phyloP scores from a whole-genome alignment of 163 green algal species.

The Chloromonas sp. region DNA sequence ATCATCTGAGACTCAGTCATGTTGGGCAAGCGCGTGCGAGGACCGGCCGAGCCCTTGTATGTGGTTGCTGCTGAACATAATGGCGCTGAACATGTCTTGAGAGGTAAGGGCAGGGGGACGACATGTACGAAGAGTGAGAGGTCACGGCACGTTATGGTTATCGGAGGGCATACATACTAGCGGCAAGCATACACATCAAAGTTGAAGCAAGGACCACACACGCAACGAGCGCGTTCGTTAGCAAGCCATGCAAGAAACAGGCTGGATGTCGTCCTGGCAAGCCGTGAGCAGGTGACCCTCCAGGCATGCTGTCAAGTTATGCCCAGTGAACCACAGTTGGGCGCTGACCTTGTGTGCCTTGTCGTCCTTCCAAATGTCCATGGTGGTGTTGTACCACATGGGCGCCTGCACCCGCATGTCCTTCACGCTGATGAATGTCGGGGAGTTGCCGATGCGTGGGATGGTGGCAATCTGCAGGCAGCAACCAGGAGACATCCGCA shows the following conservation, averaged over 20 bases:
- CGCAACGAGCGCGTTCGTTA: no score
- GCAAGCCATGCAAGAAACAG: no score
- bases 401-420: constrained; percentile 22
- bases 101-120: no score
- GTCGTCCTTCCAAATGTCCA: constrained; percentile 37
- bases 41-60: no score
- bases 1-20: neutral
- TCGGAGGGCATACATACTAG: no score
- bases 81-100: no score
- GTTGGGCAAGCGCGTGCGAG: neutral
- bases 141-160: no score
- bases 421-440: constrained; percentile 19
- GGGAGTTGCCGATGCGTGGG: constrained; percentile 30
- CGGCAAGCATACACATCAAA: no score
- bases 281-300: neutral
- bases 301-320: neutral
- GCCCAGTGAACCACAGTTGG: neutral
- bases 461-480: constrained; percentile 1
- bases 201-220: no score
- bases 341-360: neutral
- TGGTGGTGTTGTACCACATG: constrained; percentile 40
- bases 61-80: no score
- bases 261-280: neutral
- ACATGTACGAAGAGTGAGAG: no score
- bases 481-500: neutral